Evolutionary conservation across 192 early-diverging fungal species (phyloP).

Genomic region (Phlyctochytrium planicorne): DNA sequence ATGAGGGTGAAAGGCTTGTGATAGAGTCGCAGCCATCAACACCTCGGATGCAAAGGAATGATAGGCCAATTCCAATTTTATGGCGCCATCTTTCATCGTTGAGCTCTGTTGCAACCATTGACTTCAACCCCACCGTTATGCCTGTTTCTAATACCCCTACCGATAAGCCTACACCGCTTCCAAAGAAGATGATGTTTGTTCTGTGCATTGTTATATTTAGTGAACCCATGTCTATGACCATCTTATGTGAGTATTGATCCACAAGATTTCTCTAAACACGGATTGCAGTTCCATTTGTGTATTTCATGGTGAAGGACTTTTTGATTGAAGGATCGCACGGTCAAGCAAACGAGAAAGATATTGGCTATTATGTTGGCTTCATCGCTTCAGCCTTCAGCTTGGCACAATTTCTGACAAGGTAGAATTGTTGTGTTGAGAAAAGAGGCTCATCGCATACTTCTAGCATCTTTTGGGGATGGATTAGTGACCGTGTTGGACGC

Average conservation of each 20-base stretch:
- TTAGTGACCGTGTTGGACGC: conserved; percentile 80
- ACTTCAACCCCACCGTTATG: not conserved
- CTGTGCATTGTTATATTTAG: conserved; percentile 54
- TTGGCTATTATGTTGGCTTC: conserved; percentile 80
- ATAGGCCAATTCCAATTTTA: no score
- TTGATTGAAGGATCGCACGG: conserved; percentile 16
- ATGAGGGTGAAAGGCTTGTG: no score
- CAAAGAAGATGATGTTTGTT: conserved; percentile 45
- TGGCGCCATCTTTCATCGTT: not conserved
- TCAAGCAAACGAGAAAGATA: conserved; percentile 58
- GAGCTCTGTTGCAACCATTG: not conserved
- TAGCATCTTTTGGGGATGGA: conserved; percentile 55
- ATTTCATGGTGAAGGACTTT: conserved; percentile 79
- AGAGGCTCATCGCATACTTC: conserved; percentile 38
- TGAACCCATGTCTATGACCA: conserved; percentile 17
- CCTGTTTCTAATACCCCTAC: not conserved
- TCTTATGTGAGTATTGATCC: conserved; percentile 12
- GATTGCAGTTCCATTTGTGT: conserved; percentile 76
- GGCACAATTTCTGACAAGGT: conserved; percentile 64
- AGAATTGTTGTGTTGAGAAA: not conserved
- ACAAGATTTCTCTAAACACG: not conserved
- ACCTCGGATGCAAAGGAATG: no score
- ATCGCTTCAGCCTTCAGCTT: conserved; percentile 70
- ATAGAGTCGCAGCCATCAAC: no score
- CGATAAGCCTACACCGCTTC: conserved; percentile 54